These are phyloP conservation scores for Microcos paniculata DNA, from an alignment of 345 rosid species.

Conservation along the genomic window DNA sequence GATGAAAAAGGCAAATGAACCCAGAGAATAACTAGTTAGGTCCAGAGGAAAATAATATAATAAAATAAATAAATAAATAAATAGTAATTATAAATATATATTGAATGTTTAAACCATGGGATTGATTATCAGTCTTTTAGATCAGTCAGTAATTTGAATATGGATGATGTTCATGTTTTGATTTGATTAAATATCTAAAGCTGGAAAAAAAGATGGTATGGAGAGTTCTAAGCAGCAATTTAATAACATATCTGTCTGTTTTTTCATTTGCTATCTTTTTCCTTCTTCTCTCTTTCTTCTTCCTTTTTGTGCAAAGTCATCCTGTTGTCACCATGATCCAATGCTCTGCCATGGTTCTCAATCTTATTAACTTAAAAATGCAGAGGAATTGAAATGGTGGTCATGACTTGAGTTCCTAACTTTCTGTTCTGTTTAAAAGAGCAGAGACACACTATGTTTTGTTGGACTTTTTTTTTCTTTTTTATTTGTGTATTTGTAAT, in stretches of 20 bases:
- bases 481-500: background rate
- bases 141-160: background rate
- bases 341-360: background rate
- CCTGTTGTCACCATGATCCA: slow-evolving; percentile 19
- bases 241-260: slow-evolving; percentile 7
- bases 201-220: slow-evolving; percentile 12
- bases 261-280: slow-evolving; percentile 12
- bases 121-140: background rate
- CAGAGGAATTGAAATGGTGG: slow-evolving; percentile 23
- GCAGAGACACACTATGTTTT: slow-evolving; percentile 29
- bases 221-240: slow-evolving; percentile 9
- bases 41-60: background rate
- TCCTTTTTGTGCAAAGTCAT: slow-evolving; percentile 18
- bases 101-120: background rate
- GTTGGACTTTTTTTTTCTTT: slow-evolving; percentile 26
- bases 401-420: slow-evolving; percentile 15
- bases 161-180: background rate
- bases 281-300: background rate
- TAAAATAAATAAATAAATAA: too few relatives aligned
- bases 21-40: background rate
- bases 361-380: background rate
- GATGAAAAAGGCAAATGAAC: background rate
- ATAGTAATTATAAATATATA: background rate
- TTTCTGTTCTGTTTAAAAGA: slow-evolving; percentile 5
- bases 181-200: slow-evolving; percentile 5